Evolutionary conservation across 2,329 filamentous ascomycete species (phyloP), one percentile per base, ranked within the genome.

Genomic region (Stachybotrys chlorohalonatus): DNA sequence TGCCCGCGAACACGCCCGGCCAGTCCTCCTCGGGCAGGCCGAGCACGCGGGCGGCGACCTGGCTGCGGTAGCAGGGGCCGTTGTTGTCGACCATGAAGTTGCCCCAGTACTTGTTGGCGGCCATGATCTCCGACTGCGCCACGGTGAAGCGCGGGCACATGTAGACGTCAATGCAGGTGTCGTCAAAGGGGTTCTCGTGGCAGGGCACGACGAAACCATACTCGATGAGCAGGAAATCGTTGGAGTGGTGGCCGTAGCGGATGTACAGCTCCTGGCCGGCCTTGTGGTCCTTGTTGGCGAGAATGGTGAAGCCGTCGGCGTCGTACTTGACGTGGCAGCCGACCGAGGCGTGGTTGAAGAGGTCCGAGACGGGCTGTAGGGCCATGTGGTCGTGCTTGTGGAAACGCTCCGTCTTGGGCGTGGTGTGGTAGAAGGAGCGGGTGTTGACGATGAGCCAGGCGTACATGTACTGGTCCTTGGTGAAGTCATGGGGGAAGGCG

Each of bases 331-430:
- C 81, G 13, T 73, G 68, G 67, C 82, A 85, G 45, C 83, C 84
- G 31, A 76, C 75, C 9, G 60, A 60, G 46, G 76, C 70, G 62
- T 80, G 79, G 61, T 82, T 91, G 74, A 90, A 86, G 54, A 88
- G 81, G 66, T 91, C 87, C 1, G 86, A 83, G 42, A 89, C 84
- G 1, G 87, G 87, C 67, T 85, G 85, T 60, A 90, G 77, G 9
- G 82, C 82, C 74, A 89, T 82, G 62, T 81, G 81, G 61, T 89
- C 86, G 60, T 79, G 67, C 62, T 70, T 63, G 60, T 69, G 59
- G 30, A 73, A 66, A 57, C 68, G 62, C 64, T 75, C 69, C 57
- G 79, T 75, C 45, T 68, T 68, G 2, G 75, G 66, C 47, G 73
- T 75, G 32, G 73, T 68, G 67, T 81, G 81, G 68, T 84, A 85